Base-by-base conservation (phyloP, 441 rosid species). In the Erodium moschatum region DNA sequence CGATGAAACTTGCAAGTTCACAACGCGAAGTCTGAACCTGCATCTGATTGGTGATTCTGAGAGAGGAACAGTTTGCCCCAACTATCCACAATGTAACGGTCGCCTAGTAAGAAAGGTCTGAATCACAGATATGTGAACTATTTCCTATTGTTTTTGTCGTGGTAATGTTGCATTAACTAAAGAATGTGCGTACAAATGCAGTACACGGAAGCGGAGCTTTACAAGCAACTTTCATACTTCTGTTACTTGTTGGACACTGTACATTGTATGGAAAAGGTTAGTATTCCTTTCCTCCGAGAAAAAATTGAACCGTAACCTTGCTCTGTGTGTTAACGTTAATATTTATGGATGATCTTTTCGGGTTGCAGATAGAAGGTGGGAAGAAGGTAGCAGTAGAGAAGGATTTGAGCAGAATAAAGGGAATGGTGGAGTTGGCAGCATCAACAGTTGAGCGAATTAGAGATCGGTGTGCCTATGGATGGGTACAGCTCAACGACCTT, bases 181-280 rank as follows among this genome's bases (percentile, higher is more conserved):
- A 42, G 24, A 21, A 10, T 61, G n/a, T 65, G 71, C 35, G 44
- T 66, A 29, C 2, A 29, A 29, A 29, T 29, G 31, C 78, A 88
- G 99, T 94, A 86, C 80, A 77, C 91, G 0, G 97, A 91, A 85
- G 94, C 94, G 68, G 90, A 89, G 69, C 82, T 94, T 65, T 94
- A 90, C 89, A 90, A 74, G 87, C 99, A 94, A 74, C 96, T 94
- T 16, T 66, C 96, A 4, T 94, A 87, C 69, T 91, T 87, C 75
- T 86, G 97, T 76, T 76, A 89, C 82, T 60, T 94, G 54, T 70
- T 94, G 78, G 97, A 91, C 72, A 84, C 97, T 1, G 75, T 73
- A 33, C 81, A 72, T 71, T 77, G 89, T 85, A 16, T 84, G 24
- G 94, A 87, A 63, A 90, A 90, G 97, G 99, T 94, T 52, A 42